Conservation (phyloP, 371 early-diverging fungal species). For the Dichotomocladium elegans region DNA sequence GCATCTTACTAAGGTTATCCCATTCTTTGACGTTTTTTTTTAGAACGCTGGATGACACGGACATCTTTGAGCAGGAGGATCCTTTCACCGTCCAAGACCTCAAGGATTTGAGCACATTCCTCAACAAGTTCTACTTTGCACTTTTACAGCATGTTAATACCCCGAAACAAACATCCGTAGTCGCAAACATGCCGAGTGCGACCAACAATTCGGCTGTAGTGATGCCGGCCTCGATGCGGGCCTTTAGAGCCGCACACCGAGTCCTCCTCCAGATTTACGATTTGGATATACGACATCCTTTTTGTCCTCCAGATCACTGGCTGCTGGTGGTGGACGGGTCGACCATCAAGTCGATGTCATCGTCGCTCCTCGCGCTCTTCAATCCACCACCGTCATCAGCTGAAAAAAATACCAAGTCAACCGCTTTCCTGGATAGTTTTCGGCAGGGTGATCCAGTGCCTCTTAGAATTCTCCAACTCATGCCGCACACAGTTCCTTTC, state of each 20-base stretch:
- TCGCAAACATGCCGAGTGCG: no score
- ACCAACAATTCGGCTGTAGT: not conserved
- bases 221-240: slow-evolving; percentile 24
- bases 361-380: slow-evolving; percentile 20
- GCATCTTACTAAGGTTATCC: not conserved
- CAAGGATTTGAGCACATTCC: slow-evolving; percentile 49
- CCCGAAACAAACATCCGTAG: no score
- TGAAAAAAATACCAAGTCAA: no score
- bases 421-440: slow-evolving; percentile 29
- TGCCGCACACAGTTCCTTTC: slow-evolving; percentile 87
- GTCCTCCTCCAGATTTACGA: slow-evolving; percentile 75
- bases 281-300: slow-evolving; percentile 68
- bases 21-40: not conserved
- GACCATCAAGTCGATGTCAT: slow-evolving; percentile 19
- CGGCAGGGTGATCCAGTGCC: slow-evolving; percentile 53
- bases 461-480: slow-evolving; percentile 65
- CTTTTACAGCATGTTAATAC: slow-evolving; percentile 35
- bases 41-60: slow-evolving; percentile 78
- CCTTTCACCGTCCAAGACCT: slow-evolving; percentile 55
- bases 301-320: slow-evolving; percentile 74
- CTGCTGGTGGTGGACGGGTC: slow-evolving; percentile 46
- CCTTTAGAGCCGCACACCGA: slow-evolving; percentile 56
- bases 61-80: slow-evolving; percentile 63
- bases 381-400: slow-evolving; percentile 2
- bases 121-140: slow-evolving; percentile 68